These are phyloP conservation scores for Nakazawaea ishiwadae DNA, from an alignment of 805 yeast species.

Conservation along the genomic window DNA sequence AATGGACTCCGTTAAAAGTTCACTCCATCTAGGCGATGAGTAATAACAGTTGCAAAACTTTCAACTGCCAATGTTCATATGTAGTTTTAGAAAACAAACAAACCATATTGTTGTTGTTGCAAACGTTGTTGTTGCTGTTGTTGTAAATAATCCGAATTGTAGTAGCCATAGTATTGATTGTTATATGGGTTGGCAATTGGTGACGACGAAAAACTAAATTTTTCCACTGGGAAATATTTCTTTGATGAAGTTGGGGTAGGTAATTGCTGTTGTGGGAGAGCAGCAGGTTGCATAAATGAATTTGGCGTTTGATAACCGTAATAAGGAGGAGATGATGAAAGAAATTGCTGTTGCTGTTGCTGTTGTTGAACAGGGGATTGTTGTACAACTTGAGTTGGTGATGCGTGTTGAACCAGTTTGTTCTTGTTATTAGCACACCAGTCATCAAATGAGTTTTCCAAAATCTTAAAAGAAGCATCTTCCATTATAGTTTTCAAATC, in stretches of 20 bases:
- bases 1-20: too few species aligned
- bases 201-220: conserved; percentile 4
- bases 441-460: conserved; percentile 10
- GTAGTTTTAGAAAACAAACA: too few species aligned
- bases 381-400: neutral
- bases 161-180: conserved; percentile 5
- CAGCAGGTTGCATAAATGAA: neutral
- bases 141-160: conserved; percentile 2
- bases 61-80: conserved; percentile 4
- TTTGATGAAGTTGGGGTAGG: conserved; percentile 2
- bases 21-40: too few species aligned
- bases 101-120: conserved; percentile 12
- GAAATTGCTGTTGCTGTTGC: neutral
- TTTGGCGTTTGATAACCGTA: conserved; percentile 1
- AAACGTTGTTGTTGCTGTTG: conserved; percentile 9
- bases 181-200: conserved; percentile 9
- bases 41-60: conserved; percentile 8
- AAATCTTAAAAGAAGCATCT: conserved; percentile 8
- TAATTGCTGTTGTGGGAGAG: neutral
- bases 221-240: neutral
- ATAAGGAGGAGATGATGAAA: conserved; percentile 1
- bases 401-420: neutral
- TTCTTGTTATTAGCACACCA: conserved; percentile 11
- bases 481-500: conserved; percentile 11
- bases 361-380: conserved; percentile 5